A percentile compares a stretch with the other conserved stretches of the same genome.
These are phyloP conservation scores for Penicillium riverlandense DNA, from an alignment of 495 filamentous ascomycete species.

Conservation along the genomic window DNA sequence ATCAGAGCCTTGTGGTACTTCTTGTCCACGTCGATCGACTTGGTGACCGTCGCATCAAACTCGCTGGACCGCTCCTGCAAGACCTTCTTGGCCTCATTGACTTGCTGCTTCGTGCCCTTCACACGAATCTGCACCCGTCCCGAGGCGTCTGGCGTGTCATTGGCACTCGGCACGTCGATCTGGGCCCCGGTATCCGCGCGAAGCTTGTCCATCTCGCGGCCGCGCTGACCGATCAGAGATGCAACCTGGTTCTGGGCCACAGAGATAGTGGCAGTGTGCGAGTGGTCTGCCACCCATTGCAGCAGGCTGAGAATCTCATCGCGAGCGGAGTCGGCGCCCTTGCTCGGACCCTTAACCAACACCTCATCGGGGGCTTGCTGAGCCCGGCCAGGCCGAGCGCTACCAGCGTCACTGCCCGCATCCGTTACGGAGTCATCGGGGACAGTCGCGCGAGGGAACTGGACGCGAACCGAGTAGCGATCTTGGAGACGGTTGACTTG, in stretches of 20 bases:
- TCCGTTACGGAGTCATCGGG: constrained; percentile 61
- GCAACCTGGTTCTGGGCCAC: constrained; percentile 85
- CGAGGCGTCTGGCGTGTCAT: constrained; percentile 52
- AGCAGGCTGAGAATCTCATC: constrained; percentile 81
- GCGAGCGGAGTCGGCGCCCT: constrained; percentile 82
- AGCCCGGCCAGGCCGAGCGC: constrained; percentile 47
- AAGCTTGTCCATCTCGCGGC: constrained; percentile 83
- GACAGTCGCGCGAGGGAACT: constrained; percentile 74
- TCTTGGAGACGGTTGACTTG: constrained; percentile 68
- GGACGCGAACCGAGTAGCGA: constrained; percentile 85
- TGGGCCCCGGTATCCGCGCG: constrained; percentile 73
- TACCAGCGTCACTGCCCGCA: constrained; percentile 61
- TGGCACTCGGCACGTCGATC: constrained; percentile 76
- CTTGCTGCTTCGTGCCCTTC: constrained; percentile 83
- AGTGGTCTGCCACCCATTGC: constrained; percentile 83
- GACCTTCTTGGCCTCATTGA: constrained; percentile 81
- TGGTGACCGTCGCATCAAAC: constrained; percentile 79
- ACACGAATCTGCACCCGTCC: constrained; percentile 75
- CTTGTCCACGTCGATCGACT: constrained; percentile 80
- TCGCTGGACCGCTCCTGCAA: constrained; percentile 74
- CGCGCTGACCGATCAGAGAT: constrained; percentile 81
- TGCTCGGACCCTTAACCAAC: constrained; percentile 79
- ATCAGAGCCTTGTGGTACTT: constrained; percentile 89
- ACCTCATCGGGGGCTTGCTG: constrained; percentile 87
- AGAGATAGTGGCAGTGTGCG: constrained; percentile 65